A percentile compares a stretch with the other conserved stretches of the same genome.
Conservation (phyloP, 2,329 filamentous ascomycete genomes). For the Colletotrichum tanaceti region DNA sequence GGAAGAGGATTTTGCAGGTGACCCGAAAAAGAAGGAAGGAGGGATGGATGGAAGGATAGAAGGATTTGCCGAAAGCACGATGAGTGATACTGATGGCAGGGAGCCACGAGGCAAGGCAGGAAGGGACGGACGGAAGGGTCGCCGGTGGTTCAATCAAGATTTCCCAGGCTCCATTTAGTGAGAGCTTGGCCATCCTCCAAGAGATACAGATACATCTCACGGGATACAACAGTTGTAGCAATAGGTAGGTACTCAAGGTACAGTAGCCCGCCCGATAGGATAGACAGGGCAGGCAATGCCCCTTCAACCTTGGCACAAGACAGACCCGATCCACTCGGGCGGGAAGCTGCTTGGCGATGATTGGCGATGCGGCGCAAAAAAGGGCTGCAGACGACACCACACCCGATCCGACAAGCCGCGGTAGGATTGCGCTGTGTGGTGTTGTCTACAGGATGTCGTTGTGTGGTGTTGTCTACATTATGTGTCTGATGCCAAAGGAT, state of each 20-base stretch:
- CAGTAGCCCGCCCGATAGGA: no score
- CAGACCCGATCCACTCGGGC: slow-evolving; percentile 36
- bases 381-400: background rate
- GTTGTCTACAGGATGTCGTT: no score
- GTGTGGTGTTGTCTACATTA: background rate
- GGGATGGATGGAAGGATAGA: background rate
- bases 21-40: background rate
- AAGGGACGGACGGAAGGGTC: no score
- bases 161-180: slow-evolving; percentile 10
- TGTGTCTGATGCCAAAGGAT: background rate
- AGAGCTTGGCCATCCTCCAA: slow-evolving; percentile 26
- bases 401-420: background rate
- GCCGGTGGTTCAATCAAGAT: slow-evolving; percentile 30
- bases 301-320: slow-evolving; percentile 22
- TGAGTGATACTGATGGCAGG: background rate
- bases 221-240: no score
- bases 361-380: slow-evolving; percentile 16
- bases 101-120: no score
- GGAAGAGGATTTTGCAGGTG: slow-evolving; percentile 1
- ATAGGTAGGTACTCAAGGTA: no score
- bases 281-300: no score
- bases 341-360: slow-evolving; percentile 34
- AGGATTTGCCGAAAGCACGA: background rate
- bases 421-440: no score
- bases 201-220: background rate